These are phyloP conservation scores for Cercospora citrullina DNA, from an alignment of 2,329 filamentous ascomycete species.

Conservation along the genomic window DNA sequence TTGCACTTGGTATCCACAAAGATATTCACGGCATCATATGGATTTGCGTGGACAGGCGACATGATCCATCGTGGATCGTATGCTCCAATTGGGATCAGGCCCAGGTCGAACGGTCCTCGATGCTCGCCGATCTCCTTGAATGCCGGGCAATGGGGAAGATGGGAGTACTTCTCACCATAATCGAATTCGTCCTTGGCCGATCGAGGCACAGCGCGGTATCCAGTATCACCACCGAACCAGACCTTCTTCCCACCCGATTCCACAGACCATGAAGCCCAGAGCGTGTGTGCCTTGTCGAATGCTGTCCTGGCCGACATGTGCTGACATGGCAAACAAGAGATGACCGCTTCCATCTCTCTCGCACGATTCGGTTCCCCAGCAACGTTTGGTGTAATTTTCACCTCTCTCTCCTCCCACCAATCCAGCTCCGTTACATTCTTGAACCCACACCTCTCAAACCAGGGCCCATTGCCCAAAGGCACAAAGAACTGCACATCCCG, in stretches of 20 bases:
- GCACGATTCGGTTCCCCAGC: not conserved
- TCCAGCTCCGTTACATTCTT: conserved; percentile 82
- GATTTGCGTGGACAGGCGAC: conserved; percentile 81
- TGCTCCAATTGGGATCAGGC: conserved; percentile 89
- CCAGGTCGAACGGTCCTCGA: conserved; percentile 84
- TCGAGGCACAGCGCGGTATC: conserved; percentile 75
- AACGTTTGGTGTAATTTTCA: conserved; percentile 57
- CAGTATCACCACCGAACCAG: conserved; percentile 85
- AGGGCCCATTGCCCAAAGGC: conserved; percentile 75
- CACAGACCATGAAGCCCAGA: conserved; percentile 88
- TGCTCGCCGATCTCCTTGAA: conserved; percentile 80
- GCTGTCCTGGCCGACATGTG: conserved; percentile 70
- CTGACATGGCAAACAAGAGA: conserved; percentile 82
- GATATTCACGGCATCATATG: conserved; percentile 84
- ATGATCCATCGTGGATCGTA: conserved; percentile 75
- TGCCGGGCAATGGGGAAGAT: conserved; percentile 74
- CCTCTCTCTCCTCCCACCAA: conserved; percentile 85
- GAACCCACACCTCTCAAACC: conserved; percentile 74
- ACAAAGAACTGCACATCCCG: conserved; percentile 86
- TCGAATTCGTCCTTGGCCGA: conserved; percentile 66
- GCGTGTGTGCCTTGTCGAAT: conserved; percentile 71
- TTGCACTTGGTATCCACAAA: conserved; percentile 80
- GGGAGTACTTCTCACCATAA: conserved; percentile 63
- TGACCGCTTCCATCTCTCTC: conserved; percentile 61
- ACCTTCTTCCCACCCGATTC: conserved; percentile 72